Evolutionary conservation across 116 monocot species (phyloP).

Genomic region (Trichopus zeylanicus): DNA sequence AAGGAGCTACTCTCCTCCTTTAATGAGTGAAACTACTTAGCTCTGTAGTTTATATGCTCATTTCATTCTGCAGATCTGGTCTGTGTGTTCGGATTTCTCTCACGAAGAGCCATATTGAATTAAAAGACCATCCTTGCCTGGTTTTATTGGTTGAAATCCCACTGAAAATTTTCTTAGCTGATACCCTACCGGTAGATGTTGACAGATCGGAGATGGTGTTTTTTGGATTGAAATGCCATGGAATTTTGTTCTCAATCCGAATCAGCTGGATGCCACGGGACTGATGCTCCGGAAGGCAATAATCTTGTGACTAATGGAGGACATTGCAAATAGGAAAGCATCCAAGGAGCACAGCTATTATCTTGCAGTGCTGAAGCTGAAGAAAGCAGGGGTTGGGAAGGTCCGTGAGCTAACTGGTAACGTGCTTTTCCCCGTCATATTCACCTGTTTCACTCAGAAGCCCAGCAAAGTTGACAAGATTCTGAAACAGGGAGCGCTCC

Average conservation of each 20-base stretch:
- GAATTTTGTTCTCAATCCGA: conserved; percentile 47
- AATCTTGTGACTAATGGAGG: conserved; percentile 51
- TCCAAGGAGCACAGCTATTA: conserved; percentile 61
- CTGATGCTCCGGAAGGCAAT: conserved; percentile 54
- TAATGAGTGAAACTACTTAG: too few species aligned
- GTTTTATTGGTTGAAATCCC: too few species aligned
- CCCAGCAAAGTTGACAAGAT: conserved; percentile 58
- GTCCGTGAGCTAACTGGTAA: conserved; percentile 47
- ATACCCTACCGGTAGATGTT: too few species aligned
- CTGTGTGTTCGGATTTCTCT: too few species aligned
- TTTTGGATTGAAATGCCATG: conserved; percentile 49
- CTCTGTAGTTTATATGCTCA: too few species aligned
- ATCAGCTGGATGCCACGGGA: conserved; percentile 36
- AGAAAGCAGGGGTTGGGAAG: conserved; percentile 44
- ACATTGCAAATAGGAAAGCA: conserved; percentile 49
- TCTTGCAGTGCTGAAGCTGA: conserved; percentile 48
- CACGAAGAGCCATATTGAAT: too few species aligned
- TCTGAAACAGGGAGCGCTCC: conserved; percentile 58
- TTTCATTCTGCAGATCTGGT: too few species aligned
- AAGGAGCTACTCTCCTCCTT: too few species aligned
- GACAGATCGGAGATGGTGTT: conserved; percentile 46
- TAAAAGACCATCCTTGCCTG: too few species aligned
- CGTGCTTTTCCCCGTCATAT: conserved; percentile 62
- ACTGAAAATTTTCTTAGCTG: too few species aligned
- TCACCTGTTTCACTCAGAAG: conserved; percentile 61